These are phyloP conservation scores for Dictyostelium firmibasis DNA, from an alignment of 78 protist genomes.

Conservation along the genomic window DNA sequence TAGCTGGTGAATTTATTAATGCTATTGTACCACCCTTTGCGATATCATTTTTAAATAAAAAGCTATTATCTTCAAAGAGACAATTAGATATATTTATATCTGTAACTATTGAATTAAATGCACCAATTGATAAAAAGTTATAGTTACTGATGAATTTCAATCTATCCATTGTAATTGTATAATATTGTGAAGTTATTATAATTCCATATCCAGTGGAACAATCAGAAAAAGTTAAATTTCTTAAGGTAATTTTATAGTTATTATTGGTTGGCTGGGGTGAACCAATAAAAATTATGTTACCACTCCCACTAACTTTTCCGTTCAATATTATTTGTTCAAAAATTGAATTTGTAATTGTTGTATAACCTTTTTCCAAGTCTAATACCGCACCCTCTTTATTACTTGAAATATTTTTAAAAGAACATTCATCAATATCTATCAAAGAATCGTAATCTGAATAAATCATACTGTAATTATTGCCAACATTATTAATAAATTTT, in stretches of 20 bases:
- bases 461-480: not conserved
- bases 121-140: not conserved
- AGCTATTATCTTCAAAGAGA: not conserved
- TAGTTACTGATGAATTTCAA: not conserved
- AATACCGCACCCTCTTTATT: not conserved
- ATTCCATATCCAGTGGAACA: not conserved
- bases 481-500: not conserved
- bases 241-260: not conserved
- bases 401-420: not conserved
- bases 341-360: not conserved
- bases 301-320: not conserved
- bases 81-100: not conserved
- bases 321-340: not conserved
- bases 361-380: not conserved
- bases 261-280: not conserved
- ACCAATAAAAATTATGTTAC: not conserved
- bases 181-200: not conserved
- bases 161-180: not conserved
- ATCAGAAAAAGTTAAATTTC: not conserved
- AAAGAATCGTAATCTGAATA: not conserved
- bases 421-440: not conserved
- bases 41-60: not conserved
- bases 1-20: not conserved
- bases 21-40: not conserved
- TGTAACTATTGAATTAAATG: not conserved